Base-by-base conservation (phyloP, 2,329 filamentous ascomycete genomes). In the Daldinia eschscholtzii region DNA sequence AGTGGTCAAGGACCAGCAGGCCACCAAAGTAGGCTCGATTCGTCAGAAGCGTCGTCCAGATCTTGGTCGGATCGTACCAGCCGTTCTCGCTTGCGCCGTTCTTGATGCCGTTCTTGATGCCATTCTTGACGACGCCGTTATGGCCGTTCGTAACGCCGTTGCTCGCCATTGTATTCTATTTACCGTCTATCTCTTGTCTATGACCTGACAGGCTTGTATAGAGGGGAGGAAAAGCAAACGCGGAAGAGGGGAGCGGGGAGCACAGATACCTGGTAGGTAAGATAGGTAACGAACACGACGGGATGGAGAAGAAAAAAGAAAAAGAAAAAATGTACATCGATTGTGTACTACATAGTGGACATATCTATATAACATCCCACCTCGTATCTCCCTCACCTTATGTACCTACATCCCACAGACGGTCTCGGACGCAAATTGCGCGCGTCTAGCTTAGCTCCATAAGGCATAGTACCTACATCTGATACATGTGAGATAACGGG, bases 21-120 rank as follows among this genome's bases (percentile, higher is more conserved):
- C 76, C 76, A 42, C 75, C 76, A 41, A 78, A 78, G 68, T 77
- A 78, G 50, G 64, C 76, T 44, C 76, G 76, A 70, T 78, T 78
- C 60, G 76, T 77, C 35, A 78, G 65, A 42, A 78, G 74, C 6
- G 76, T 78, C 52, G 76, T 78, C 76, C 76, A 78, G 67, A 78
- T 78, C 72, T 75, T 77, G 52, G 73, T 77, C 65, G 74, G 72
- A 70, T 77, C 74, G 52, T 76, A 78, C 52, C 61, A 58, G 56
- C 63, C 60, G 13, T 64, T 46, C 33, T 55, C 55, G 10, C 52
- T 50, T 35, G 60, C 46, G 23, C 62, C 65, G 13, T 62, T 62
- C 56, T 58, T 44, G 56, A 52, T 41, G 18, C 64, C 61, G 6
- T 57, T 62, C 56, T 58, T 44, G 50, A 56, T 37, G 26, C 64